Percentiles rank a stretch among this genome's conserved stretches.
Evolutionary conservation across 768 basidiomycete genomes (phyloP).

Genomic region (Cystofilobasidium ferigula): DNA sequence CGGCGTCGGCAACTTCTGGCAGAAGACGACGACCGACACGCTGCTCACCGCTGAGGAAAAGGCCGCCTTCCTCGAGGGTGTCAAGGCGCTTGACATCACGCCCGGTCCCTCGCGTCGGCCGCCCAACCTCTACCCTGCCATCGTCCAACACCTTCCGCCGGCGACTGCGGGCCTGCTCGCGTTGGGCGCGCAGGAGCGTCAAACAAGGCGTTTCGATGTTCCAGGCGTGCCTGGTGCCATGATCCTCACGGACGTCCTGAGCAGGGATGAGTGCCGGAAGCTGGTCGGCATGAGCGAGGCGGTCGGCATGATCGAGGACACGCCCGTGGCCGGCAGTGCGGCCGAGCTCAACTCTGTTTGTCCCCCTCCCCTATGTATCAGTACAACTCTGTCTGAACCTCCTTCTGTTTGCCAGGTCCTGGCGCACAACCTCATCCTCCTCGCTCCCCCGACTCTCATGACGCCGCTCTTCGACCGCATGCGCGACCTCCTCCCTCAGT

Average conservation of each 20-base stretch:
- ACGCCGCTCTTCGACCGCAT: slow-evolving; percentile 18
- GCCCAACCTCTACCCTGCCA: slow-evolving; percentile 47
- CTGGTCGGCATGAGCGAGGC: slow-evolving; percentile 45
- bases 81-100: slow-evolving; percentile 36
- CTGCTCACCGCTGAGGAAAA: slow-evolving; percentile 13
- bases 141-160: slow-evolving; percentile 43
- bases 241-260: slow-evolving; percentile 46
- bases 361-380: slow-evolving; percentile 26
- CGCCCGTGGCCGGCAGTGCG: slow-evolving; percentile 46
- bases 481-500: slow-evolving; percentile 7
- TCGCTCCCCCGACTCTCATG: slow-evolving; percentile 20
- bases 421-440: slow-evolving; percentile 26
- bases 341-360: slow-evolving; percentile 42
- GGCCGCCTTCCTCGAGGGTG: background rate
- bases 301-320: slow-evolving; percentile 47
- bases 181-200: slow-evolving; percentile 33
- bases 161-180: slow-evolving; percentile 37
- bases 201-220: slow-evolving; percentile 37
- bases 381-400: slow-evolving; percentile 40
- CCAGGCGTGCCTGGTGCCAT: slow-evolving; percentile 46
- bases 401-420: slow-evolving; percentile 1
- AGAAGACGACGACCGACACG: slow-evolving; percentile 26
- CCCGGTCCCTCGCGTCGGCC: slow-evolving; percentile 47
- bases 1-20: slow-evolving; percentile 23
- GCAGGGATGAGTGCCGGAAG: slow-evolving; percentile 42